Percentiles rank a stretch among this genome's conserved stretches.
phyloP scores from a whole-genome alignment of 139 green algal species.

The Asterochloris erici region DNA sequence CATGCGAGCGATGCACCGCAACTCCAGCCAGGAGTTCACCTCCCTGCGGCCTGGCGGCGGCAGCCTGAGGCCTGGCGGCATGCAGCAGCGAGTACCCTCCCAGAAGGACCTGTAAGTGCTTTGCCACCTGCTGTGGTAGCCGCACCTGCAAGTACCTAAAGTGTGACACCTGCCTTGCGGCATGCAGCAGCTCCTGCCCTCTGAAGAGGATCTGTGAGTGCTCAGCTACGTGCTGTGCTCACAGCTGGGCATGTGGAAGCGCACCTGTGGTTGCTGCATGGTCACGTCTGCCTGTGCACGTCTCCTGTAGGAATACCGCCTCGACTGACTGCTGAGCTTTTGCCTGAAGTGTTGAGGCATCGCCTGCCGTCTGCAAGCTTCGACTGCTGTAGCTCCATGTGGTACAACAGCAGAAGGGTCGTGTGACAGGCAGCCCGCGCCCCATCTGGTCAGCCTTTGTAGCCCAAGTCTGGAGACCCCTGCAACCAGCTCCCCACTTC shows the following conservation, averaged over 20 bases:
- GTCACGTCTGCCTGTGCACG: too few species aligned
- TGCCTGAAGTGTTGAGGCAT: too few species aligned
- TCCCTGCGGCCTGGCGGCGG: slow-evolving; percentile 21
- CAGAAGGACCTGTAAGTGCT: neutral
- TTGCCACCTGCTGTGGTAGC: neutral
- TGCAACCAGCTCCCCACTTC: neutral
- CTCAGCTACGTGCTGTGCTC: neutral
- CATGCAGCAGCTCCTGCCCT: neutral
- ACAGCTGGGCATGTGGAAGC: neutral
- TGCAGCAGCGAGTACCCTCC: neutral
- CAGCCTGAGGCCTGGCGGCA: slow-evolving; percentile 1
- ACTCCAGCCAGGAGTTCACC: neutral
- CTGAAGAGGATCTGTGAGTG: neutral
- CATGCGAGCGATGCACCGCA: slow-evolving; percentile 4
- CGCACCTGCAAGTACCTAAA: neutral
- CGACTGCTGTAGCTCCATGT: neutral
- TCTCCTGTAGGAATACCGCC: too few species aligned
- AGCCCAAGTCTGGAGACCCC: neutral
- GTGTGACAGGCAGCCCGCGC: neutral
- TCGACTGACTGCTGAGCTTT: too few species aligned
- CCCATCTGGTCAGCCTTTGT: neutral
- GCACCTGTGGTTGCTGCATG: neutral
- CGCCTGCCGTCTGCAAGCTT: too few species aligned
- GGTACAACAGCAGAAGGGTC: neutral
- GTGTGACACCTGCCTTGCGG: neutral